Percentiles rank a stretch among this genome's conserved stretches.
These are phyloP conservation scores for Hymenoscyphus repandus DNA, from an alignment of 2,329 filamentous ascomycete species.

Conservation along the genomic window DNA sequence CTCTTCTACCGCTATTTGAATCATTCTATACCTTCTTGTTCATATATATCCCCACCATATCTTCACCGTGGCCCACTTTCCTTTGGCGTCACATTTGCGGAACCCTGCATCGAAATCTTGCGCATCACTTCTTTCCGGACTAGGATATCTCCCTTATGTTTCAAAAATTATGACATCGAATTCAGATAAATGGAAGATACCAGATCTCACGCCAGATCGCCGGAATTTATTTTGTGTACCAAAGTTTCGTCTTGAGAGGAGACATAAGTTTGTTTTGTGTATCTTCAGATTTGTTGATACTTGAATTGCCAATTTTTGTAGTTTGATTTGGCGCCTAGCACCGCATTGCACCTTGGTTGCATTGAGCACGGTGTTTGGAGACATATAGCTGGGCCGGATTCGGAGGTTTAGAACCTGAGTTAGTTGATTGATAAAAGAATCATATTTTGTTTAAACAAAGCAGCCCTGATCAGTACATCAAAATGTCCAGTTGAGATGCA, in stretches of 20 bases:
- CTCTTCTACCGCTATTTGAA: not conserved
- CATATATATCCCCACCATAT: not conserved
- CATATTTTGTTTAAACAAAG: too few species aligned
- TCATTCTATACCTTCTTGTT: not conserved
- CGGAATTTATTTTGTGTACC: slow-evolving; percentile 4
- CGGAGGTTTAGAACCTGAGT: not conserved
- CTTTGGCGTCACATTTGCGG: not conserved
- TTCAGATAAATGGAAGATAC: slow-evolving; percentile 4
- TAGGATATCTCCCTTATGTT: not conserved
- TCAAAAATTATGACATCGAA: not conserved
- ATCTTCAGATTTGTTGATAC: not conserved
- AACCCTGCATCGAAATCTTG: not conserved
- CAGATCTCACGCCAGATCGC: slow-evolving; percentile 8
- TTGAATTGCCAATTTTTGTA: not conserved
- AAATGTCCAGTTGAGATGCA: too few species aligned
- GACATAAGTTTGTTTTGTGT: not conserved
- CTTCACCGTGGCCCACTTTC: too few species aligned
- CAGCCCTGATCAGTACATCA: too few species aligned
- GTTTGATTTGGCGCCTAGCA: not conserved
- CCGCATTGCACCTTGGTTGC: not conserved
- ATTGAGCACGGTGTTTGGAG: not conserved
- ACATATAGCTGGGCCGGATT: not conserved
- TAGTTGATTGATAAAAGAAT: too few species aligned
- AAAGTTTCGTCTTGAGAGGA: not conserved
- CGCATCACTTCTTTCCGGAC: not conserved